Evolutionary conservation across 306 rosid genomes (phyloP).

Genomic region (Benincasa hispida): DNA sequence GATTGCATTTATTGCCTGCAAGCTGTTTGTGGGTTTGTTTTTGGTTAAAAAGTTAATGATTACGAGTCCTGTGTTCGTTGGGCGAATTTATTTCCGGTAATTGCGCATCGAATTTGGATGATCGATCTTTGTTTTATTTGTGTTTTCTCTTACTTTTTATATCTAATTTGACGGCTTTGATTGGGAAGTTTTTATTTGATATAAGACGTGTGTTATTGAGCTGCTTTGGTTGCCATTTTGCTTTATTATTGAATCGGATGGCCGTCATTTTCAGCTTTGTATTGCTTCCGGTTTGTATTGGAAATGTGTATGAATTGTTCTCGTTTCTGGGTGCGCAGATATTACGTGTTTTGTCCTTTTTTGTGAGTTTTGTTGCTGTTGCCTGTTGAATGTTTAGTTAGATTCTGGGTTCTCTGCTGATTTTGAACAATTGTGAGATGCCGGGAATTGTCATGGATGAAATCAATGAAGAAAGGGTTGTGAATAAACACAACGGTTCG

Average conservation of each 20-base stretch:
- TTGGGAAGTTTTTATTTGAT: background rate
- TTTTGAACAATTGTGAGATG: constrained; percentile 30
- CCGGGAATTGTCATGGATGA: constrained; percentile 42
- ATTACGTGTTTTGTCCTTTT: background rate
- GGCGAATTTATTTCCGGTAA: background rate
- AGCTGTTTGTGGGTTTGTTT: constrained; percentile 4
- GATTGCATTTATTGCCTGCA: background rate
- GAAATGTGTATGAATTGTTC: background rate
- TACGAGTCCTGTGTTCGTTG: background rate
- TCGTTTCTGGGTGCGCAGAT: background rate
- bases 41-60: background rate
- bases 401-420: constrained; percentile 22
- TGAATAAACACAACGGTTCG: constrained; percentile 18
- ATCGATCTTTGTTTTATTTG: background rate
- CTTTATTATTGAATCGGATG: background rate
- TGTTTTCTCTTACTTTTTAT: background rate
- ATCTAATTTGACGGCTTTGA: background rate
- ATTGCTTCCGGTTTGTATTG: background rate
- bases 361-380: constrained; percentile 18
- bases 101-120: background rate
- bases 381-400: constrained; percentile 16
- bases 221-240: background rate
- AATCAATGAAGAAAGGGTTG: constrained; percentile 28
- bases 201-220: background rate
- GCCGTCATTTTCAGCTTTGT: background rate